Evolutionary conservation across 768 basidiomycete genomes (phyloP), one percentile per base, ranked within the genome.

Genomic region (Russula dissimulans): DNA sequence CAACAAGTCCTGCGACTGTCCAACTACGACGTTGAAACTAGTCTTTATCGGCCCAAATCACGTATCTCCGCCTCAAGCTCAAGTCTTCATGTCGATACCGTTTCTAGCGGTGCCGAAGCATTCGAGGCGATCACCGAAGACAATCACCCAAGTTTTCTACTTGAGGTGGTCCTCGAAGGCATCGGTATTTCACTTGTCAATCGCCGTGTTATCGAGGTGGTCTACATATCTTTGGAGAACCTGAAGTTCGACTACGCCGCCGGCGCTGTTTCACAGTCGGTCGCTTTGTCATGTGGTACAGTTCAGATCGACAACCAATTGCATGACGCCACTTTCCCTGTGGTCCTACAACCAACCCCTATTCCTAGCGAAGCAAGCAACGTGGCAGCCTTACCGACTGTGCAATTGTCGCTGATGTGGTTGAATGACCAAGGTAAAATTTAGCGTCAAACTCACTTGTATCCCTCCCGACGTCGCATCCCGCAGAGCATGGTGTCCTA

Each of bases 241-340:
- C 77, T 98, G 57, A 86, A 87, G 66, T 79, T 97, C 61, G 90
- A 93, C 66, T 98, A 95, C 72, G 81, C 79, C 44, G 82, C 89
- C 67, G 95, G 86, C 68, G 74, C 81, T 0, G 78, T 86, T 41
- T 86, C 91, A 5, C 91, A 95, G 67, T 81, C 89, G 1, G 77
- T 94, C 55, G 90, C 83, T 50, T 42, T 98, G 39, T 83, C 87
- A 8, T 89, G 87, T 68, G 91, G 89, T n/a, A 85, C 80, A 66
- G 78, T 99, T 11, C 95, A 98, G 71, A 81, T 98, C 60, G 97
- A 99, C 74, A 99, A 98, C 69, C 97, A 99, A 70, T 81, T 99
- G 12, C 95, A 98, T 61, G 97, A 98, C 59, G 95, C 93, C 17
- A 70, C 95, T 12, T 99, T 86, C 76, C 94, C 97, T 2, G 94